Evolutionary conservation across 176 grass and related monocot genomes (phyloP), one percentile per base, ranked within the genome.

Genomic region (Rhipidocladum racemiflorum): DNA sequence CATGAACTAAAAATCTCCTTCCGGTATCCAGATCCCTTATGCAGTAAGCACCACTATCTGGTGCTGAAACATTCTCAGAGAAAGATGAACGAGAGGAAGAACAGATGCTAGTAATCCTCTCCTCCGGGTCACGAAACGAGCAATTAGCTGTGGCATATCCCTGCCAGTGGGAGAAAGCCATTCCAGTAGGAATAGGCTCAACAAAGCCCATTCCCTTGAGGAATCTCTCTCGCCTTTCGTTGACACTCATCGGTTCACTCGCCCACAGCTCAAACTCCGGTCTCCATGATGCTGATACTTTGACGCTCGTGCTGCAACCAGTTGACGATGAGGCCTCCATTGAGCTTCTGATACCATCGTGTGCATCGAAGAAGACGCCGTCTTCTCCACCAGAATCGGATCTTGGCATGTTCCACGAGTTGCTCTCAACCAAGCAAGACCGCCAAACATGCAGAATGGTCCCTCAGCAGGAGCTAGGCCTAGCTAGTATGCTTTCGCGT

Each of bases 211-310:
- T 82, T 74, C 75, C 72, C 64, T 72, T 57, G 29, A 91, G 78
- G 86, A 97, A 97, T 44, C 39, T 87, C 11, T 76, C 66, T 54
- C 94, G 76, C 46, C 94, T 87, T 81, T 97, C 88, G 7, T 61
- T 66, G 65, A 97, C 74, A 34, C 91, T 93, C 10, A 75, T 69
- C 9, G 74, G 84, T 38, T 91, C 77, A 20, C 77, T 79, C 59
- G 77, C 72, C 86, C 86, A 88, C 67, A 89, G 64, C 9, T 84
- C 83, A 91, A 85, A 74, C 7, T 82, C 81, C 70, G 69, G 49
- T 64, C 32, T 13, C 49, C 64, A 57, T 60, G 48, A 18, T 23
- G n/a, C 76, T 69, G 69, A 67, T 38, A 66, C 34, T 61, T 84
- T 35, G 34, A 68, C 63, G 27, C 77, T 72, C 34, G 55, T 79